Evolutionary conservation across 148 eudicot species (phyloP).

Genomic region (Chenopodium berlandieri): DNA sequence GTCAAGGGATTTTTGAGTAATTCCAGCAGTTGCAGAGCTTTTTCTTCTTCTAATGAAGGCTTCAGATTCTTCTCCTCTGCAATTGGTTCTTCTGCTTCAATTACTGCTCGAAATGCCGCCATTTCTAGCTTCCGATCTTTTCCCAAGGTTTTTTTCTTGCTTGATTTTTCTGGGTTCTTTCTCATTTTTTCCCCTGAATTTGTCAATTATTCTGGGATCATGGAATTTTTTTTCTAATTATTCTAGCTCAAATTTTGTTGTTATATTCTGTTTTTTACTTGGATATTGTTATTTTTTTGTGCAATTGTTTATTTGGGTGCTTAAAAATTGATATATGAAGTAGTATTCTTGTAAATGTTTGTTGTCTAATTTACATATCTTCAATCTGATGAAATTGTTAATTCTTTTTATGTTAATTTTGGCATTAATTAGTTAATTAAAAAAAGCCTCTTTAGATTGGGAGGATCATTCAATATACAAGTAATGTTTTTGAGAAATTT

Average conservation of each 20-base stretch:
- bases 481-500: too few relatives aligned
- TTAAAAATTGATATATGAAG: background rate
- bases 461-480: too few relatives aligned
- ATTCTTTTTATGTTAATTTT: background rate
- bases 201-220: background rate
- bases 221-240: background rate
- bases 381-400: background rate
- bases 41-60: conserved; percentile 32
- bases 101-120: conserved; percentile 37
- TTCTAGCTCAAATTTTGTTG: background rate
- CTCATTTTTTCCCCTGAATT: background rate
- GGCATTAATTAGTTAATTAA: background rate
- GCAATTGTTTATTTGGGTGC: background rate
- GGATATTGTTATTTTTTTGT: background rate
- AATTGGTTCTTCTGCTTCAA: conserved; percentile 26
- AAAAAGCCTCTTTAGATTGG: background rate
- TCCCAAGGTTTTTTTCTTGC: conserved; percentile 37
- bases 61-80: conserved; percentile 40
- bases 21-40: conserved; percentile 13
- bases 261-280: too few relatives aligned
- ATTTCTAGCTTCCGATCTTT: conserved; percentile 42
- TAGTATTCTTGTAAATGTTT: background rate
- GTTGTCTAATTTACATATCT: background rate
- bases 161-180: conserved; percentile 11
- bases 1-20: conserved; percentile 20